A percentile compares a stretch with the other conserved stretches of the same genome.
phyloP scores from a whole-genome alignment of 345 rosid species.

The Jatropha curcas region DNA sequence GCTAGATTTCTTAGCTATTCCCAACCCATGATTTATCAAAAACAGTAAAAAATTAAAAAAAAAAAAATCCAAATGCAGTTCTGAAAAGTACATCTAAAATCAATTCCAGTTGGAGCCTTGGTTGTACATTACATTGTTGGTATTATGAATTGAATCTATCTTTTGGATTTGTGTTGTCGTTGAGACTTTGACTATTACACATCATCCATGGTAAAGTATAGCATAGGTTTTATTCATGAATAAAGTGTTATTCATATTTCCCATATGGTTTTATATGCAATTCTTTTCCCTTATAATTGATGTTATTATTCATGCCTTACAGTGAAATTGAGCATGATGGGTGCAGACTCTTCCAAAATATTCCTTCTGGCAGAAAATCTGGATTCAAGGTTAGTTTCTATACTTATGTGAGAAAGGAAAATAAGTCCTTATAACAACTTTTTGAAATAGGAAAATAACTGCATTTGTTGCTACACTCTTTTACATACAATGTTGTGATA shows the following conservation, averaged over 20 bases:
- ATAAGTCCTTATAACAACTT: background rate
- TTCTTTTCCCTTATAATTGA: constrained; percentile 1
- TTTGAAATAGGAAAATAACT: background rate
- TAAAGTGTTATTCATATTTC: background rate
- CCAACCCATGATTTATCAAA: too few species aligned
- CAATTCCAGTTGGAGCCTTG: too few species aligned
- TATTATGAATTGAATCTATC: background rate
- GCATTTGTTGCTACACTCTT: background rate
- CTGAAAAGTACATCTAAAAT: too few species aligned
- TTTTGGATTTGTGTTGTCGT: background rate
- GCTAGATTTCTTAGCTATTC: too few species aligned
- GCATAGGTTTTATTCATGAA: background rate
- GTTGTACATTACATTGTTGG: too few species aligned
- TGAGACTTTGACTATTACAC: background rate
- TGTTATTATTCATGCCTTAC: constrained; percentile 17
- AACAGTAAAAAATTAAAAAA: too few species aligned
- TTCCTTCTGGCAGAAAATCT: constrained; percentile 79
- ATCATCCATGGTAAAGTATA: background rate
- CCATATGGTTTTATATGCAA: background rate
- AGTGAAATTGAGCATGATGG: constrained; percentile 91
- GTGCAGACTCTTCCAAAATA: constrained; percentile 59
- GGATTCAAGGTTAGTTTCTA: constrained; percentile 70
- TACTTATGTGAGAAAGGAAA: background rate
- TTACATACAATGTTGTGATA: background rate
- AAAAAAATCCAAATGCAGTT: too few species aligned